Evolutionary conservation across 257 asterid genomes (phyloP), one percentile per base, ranked within the genome.

Genomic region (Plantago major): DNA sequence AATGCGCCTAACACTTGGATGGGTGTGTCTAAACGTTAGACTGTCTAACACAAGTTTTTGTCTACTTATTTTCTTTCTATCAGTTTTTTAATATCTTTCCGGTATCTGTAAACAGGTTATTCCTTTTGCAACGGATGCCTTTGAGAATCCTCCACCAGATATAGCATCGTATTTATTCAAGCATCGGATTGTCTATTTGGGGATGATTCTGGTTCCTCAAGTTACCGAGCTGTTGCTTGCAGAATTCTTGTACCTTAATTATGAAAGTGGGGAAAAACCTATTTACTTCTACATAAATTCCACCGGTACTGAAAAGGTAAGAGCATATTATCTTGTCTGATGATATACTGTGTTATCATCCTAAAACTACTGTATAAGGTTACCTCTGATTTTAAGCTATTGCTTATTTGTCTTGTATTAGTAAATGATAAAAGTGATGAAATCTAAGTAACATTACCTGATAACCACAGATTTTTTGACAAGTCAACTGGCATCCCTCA

Each of bases 61-160:
- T 22, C 11, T 52, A 15, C 14, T 19, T 22, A 52, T 9, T 18
- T 3, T 52, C 18, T 18, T 52, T 10, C 17, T 66, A 55, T 45
- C 15, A 12, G 53, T 48, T 48, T 15, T 4, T 76, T 13, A n/a
- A n/a, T n/a, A n/a, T n/a, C n/a, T n/a, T n/a, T n/a, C n/a, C n/a
- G n/a, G n/a, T n/a, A n/a, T n/a, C n/a, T n/a, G n/a, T n/a, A 65
- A 61, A 80, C 79, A 93, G 99, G 99, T 89, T 44, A 93, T 89
- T 72, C 99, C 97, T 44, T 89, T 83, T 75, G 70, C 94, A 46
- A 84, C 80, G 74, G 96, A 81, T 66, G 96, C 91, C 51, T 82
- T 85, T 85, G 91, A 89, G 81, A 94, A 85, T 62, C 91, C 97
- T 75, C 97, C 99, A 9, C 97, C 99, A 63, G 99, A 93, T 83